Evolutionary conservation across 164 flowering plant genomes (phyloP), one percentile per base, ranked within the genome.

Genomic region (Aristolochia fimbriata): DNA sequence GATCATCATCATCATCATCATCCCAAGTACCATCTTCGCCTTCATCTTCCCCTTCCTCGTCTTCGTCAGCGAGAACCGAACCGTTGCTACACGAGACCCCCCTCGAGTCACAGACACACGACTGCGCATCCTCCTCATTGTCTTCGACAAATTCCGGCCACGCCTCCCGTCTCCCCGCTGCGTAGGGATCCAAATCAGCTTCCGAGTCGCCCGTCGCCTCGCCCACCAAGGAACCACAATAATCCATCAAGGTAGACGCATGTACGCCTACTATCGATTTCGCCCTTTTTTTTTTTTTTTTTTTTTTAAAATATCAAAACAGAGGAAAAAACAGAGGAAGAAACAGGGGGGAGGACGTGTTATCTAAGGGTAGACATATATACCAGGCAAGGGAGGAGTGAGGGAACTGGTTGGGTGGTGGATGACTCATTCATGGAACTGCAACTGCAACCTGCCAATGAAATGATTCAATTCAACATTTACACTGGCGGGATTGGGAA

Each of bases 151-250:
- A 21, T 14, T 22, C 13, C 17, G n/a, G 1, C 22, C 27, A 27
- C 13, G 30, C 20, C 15, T 17, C 31, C 24, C 5, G 37, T 24
- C 58, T 49, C 11, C 16, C 45, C 6, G 6, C 53, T 8, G 33
- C 15, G 17, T 14, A 12, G 23, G 57, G 62, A 53, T 48, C 57
- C 50, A 41, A 27, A 25, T 51, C 45, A 0, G 30, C 49, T 25
- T 71, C 74, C 0, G 74, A 71, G 25, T 71, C 74, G 5, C 70
- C 74, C 15, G 17, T 63, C 7, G 68, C 47, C 41, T 71, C 74
- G 31, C 55, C 55, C 31, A 22, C 10, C 4, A 15, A 68, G 62
- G 11, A 68, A 57, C 19, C 20, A 20, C 52, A 13, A 49, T 49
- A 49, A 49, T 49, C 19, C 52, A 49, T 49, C 14, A 49, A 4